Conservation (phyloP, 2,329 filamentous ascomycete genomes). For the Cladophialophora carrionii region DNA sequence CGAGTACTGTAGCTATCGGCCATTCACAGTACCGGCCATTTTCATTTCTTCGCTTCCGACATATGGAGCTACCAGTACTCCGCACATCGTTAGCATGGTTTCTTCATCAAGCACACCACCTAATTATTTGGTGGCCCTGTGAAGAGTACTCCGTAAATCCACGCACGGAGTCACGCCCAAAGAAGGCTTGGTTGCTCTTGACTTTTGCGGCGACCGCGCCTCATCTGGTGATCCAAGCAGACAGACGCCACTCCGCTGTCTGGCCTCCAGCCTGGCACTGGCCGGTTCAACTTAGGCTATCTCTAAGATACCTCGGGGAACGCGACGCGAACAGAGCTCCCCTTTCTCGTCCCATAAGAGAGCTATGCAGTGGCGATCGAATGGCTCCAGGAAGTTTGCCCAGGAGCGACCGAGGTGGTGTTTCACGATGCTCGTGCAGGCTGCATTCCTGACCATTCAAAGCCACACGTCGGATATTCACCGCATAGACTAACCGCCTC, state of each 20-base stretch:
- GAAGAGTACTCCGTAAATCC: not conserved
- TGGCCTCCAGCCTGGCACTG: not conserved
- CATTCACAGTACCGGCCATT: not conserved
- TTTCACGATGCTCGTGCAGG: constrained; percentile 21
- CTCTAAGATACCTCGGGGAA: not conserved
- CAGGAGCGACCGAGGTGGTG: constrained; percentile 10
- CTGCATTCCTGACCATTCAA: constrained; percentile 10
- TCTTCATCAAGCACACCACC: not conserved
- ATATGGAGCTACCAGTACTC: not conserved
- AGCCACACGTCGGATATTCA: constrained; percentile 2
- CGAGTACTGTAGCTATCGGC: not conserved
- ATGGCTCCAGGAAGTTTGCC: not conserved
- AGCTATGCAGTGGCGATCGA: not conserved
- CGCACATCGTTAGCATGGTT: not conserved
- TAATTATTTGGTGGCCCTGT: not conserved
- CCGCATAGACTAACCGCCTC: constrained; percentile 9
- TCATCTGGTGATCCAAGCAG: not conserved
- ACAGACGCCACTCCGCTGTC: not conserved
- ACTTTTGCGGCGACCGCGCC: not conserved
- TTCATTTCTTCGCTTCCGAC: not conserved
- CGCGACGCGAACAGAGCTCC: not conserved
- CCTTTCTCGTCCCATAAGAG: not conserved
- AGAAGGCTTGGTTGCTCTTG: not conserved
- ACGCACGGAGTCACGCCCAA: not conserved
- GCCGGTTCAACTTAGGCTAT: not conserved